Percentiles rank a stretch among this genome's conserved stretches.
Conservation (phyloP, 2,329 filamentous ascomycete genomes). For the Hypoxylon sp. region DNA sequence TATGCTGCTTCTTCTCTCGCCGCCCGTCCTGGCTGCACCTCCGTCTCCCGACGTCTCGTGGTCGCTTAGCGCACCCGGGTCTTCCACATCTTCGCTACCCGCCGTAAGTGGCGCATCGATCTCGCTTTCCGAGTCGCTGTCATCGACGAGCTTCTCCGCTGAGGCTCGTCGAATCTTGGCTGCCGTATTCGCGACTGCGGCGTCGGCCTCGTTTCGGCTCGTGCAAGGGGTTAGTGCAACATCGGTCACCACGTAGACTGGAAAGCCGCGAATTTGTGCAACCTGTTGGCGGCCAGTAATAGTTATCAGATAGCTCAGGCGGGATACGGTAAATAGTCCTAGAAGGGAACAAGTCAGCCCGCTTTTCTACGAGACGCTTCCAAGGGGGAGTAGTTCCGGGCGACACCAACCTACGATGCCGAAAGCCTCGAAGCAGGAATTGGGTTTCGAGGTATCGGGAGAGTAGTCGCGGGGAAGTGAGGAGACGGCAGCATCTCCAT, state of each 20-base stretch:
- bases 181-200: slow-evolving; percentile 71
- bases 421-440: slow-evolving; percentile 65
- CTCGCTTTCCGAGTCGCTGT: slow-evolving; percentile 54
- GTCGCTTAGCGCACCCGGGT: slow-evolving; percentile 42
- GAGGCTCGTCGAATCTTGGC: slow-evolving; percentile 50
- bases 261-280: slow-evolving; percentile 81
- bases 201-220: slow-evolving; percentile 75
- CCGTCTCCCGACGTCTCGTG: slow-evolving; percentile 32
- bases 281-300: slow-evolving; percentile 89
- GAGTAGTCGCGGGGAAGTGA: slow-evolving; percentile 54
- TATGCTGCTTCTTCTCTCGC: slow-evolving; percentile 68
- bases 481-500: slow-evolving; percentile 64
- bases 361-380: background rate
- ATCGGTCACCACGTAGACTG: slow-evolving; percentile 87
- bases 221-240: slow-evolving; percentile 89
- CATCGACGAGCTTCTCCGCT: slow-evolving; percentile 43
- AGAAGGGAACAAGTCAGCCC: slow-evolving; percentile 21
- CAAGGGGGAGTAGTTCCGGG: background rate
- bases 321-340: slow-evolving; percentile 87
- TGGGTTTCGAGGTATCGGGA: slow-evolving; percentile 54
- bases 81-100: slow-evolving; percentile 44
- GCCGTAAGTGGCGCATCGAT: slow-evolving; percentile 54
- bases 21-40: slow-evolving; percentile 42
- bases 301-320: slow-evolving; percentile 82
- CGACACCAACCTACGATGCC: slow-evolving; percentile 62